phyloP scores from a whole-genome alignment of 108 stramenopile genomes.

The Halocafeteria seosinensis region DNA sequence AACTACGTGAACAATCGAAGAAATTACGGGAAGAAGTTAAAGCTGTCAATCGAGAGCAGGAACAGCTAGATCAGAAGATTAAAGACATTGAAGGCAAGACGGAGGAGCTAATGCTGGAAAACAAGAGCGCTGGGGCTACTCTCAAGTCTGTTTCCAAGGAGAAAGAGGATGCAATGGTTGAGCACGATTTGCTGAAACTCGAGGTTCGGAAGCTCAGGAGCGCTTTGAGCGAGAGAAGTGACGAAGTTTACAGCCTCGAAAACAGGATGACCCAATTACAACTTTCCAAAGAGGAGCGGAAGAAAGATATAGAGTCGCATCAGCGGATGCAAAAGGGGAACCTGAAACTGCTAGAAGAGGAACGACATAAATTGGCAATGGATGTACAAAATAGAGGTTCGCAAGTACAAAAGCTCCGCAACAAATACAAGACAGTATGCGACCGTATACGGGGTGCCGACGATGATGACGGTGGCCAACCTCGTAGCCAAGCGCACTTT shows the following conservation, averaged over 20 bases:
- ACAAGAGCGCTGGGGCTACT: constrained; percentile 35
- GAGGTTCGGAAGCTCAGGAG: constrained; percentile 51
- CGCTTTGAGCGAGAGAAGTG: constrained; percentile 33
- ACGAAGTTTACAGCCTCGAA: constrained; percentile 50
- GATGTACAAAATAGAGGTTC: constrained; percentile 40
- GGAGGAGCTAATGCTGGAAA: constrained; percentile 46
- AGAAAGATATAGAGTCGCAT: constrained; percentile 31
- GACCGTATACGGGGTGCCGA: neutral
- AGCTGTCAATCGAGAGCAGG: constrained; percentile 21
- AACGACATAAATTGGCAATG: constrained; percentile 48
- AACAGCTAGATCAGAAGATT: constrained; percentile 15
- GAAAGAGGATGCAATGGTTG: constrained; percentile 49
- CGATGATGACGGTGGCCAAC: constrained; percentile 27
- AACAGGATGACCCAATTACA: constrained; percentile 43
- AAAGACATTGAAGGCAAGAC: constrained; percentile 21
- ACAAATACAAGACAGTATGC: constrained; percentile 45
- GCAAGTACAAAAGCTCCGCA: constrained; percentile 42
- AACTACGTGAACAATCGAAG: constrained; percentile 41
- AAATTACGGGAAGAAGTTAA: constrained; percentile 46
- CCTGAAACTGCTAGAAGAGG: constrained; percentile 46
- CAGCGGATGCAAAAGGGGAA: constrained; percentile 45
- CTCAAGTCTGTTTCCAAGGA: constrained; percentile 22
- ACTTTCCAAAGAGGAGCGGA: constrained; percentile 47
- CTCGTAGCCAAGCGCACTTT: constrained; percentile 49
- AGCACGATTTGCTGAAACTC: constrained; percentile 49